Percentiles rank a stretch among this genome's conserved stretches.
Conservation (phyloP, 129 eudicot genomes). For the Artemisia argyi region DNA sequence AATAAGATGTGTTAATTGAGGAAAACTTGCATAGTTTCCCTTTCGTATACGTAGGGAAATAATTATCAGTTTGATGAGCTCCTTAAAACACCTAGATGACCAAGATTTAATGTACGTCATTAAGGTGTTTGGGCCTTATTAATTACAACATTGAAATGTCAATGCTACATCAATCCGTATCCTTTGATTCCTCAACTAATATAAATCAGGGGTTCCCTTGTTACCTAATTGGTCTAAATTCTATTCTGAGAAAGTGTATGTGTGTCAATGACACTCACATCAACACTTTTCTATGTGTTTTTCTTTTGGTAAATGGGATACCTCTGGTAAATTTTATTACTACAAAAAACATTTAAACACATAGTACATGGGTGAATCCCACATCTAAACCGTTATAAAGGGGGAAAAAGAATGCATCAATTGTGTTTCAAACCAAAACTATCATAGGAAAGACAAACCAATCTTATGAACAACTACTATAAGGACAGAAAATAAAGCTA, state of each 20-base stretch:
- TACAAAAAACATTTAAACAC: too few relatives aligned
- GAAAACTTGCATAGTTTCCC: not conserved
- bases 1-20: not conserved
- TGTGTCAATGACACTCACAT: not conserved
- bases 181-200: constrained; percentile 1
- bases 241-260: too few relatives aligned
- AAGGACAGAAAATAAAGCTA: too few relatives aligned
- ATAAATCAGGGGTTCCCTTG: not conserved
- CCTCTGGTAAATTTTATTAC: too few relatives aligned
- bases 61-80: not conserved
- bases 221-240: not conserved
- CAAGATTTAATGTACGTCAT: not conserved
- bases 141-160: not conserved
- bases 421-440: too few relatives aligned
- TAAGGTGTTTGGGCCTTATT: constrained; percentile 6
- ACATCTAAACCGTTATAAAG: too few relatives aligned
- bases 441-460: too few relatives aligned
- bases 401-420: too few relatives aligned
- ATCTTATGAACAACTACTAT: too few relatives aligned
- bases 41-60: not conserved
- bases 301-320: too few relatives aligned
- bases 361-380: too few relatives aligned
- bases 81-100: constrained; percentile 1
- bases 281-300: not conserved
- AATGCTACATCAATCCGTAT: not conserved